Evolutionary conservation across 2,329 filamentous ascomycete species (phyloP).

Genomic region (Incumbomyces lentus): DNA sequence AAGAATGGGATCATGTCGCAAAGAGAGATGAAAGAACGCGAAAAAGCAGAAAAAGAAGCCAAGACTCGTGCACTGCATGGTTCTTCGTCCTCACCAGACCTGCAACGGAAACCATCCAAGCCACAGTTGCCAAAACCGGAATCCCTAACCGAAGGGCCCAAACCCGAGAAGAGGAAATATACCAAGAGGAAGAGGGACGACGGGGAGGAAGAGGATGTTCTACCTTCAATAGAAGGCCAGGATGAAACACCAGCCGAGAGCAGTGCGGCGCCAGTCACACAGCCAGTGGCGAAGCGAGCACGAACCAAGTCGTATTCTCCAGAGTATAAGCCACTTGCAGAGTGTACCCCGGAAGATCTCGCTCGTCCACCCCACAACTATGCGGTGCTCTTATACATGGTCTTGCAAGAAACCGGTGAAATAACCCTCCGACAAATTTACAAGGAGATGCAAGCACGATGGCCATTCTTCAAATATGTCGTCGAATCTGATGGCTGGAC

Average conservation of each 20-base stretch:
- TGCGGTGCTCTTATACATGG: slow-evolving; percentile 53
- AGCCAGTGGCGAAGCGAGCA: slow-evolving; percentile 27
- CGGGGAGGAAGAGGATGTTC: slow-evolving; percentile 32
- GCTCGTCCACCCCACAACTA: slow-evolving; percentile 54
- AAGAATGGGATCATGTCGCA: slow-evolving; percentile 60
- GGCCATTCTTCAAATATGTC: slow-evolving; percentile 52
- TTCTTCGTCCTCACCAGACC: slow-evolving; percentile 32
- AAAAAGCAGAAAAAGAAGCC: slow-evolving; percentile 43
- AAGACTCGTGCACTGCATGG: slow-evolving; percentile 34
- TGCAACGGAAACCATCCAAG: slow-evolving; percentile 19
- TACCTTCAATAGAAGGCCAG: slow-evolving; percentile 32
- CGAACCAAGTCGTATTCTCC: slow-evolving; percentile 49
- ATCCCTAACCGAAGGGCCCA: slow-evolving; percentile 22
- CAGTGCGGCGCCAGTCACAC: slow-evolving; percentile 11
- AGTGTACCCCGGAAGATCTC: slow-evolving; percentile 53
- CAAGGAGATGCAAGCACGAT: slow-evolving; percentile 51
- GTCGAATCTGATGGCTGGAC: slow-evolving; percentile 57
- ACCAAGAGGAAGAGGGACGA: slow-evolving; percentile 38
- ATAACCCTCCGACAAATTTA: slow-evolving; percentile 59
- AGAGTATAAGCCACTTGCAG: slow-evolving; percentile 47
- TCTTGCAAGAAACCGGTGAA: slow-evolving; percentile 41
- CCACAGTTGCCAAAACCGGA: slow-evolving; percentile 10
- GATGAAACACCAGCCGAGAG: slow-evolving; percentile 8
- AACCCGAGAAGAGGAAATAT: slow-evolving; percentile 37
- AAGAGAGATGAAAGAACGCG: slow-evolving; percentile 46